These are phyloP conservation scores for Tetracentron sinense DNA, from an alignment of 164 flowering plant species.

Conservation along the genomic window DNA sequence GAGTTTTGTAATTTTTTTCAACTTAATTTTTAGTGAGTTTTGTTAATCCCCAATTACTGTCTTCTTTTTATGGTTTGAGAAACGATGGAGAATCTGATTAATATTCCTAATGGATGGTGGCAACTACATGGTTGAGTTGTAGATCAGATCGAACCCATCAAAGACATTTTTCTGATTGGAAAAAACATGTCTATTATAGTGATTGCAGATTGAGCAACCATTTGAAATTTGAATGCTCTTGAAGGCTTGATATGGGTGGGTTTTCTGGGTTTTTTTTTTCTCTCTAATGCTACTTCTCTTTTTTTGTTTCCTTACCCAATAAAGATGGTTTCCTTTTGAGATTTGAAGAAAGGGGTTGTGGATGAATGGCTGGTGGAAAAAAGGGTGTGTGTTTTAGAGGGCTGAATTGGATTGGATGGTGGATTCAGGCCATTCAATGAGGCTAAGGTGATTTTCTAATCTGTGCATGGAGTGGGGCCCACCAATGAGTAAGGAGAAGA, in stretches of 20 bases:
- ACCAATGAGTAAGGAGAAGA: background rate
- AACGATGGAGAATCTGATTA: background rate
- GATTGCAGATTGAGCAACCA: background rate
- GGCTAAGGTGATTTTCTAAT: too few relatives aligned
- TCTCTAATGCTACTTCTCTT: background rate
- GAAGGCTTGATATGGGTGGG: background rate
- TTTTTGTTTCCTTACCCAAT: background rate
- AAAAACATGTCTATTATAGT: too few relatives aligned
- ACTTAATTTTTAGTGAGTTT: background rate
- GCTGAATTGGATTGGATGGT: constrained; percentile 15
- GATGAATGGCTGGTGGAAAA: background rate
- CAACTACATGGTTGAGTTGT: background rate
- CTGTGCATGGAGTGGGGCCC: too few relatives aligned
- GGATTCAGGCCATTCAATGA: constrained; percentile 26
- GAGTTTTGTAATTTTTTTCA: constrained; percentile 27
- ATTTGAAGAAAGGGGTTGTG: background rate
- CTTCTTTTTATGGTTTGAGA: background rate
- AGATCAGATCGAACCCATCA: too few relatives aligned
- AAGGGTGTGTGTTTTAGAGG: background rate
- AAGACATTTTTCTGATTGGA: too few relatives aligned
- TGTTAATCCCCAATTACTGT: background rate
- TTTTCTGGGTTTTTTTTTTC: too few relatives aligned
- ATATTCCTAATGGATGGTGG: background rate
- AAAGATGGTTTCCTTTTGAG: too few relatives aligned
- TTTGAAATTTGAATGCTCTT: too few relatives aligned